A percentile compares a stretch with the other conserved stretches of the same genome.
Conservation (phyloP, 345 rosid species). For the Citrus australasica region DNA sequence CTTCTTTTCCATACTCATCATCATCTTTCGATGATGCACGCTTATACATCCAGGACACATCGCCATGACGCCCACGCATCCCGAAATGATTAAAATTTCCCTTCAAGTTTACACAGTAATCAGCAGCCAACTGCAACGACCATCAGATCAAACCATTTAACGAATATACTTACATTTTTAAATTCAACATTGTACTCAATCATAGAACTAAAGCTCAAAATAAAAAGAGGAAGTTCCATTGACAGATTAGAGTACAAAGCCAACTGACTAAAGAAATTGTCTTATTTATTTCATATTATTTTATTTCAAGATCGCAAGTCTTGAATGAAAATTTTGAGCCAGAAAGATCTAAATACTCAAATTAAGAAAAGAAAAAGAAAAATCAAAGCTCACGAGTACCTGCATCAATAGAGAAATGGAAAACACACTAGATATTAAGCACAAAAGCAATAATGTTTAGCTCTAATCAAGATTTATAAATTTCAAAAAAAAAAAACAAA, state of each 20-base stretch:
- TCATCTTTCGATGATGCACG: constrained; percentile 54
- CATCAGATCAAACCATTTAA: not conserved
- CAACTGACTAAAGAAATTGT: too few species aligned
- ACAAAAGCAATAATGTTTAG: not conserved
- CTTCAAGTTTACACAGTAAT: constrained; percentile 9
- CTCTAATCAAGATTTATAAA: not conserved
- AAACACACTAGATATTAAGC: not conserved
- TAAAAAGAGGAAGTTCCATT: too few species aligned
- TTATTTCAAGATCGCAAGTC: not conserved
- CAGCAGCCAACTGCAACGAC: constrained; percentile 23
- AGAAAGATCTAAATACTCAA: not conserved
- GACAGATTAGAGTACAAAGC: not conserved
- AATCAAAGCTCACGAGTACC: not conserved
- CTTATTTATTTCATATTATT: not conserved
- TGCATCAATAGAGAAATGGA: not conserved
- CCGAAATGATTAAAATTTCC: constrained; percentile 23
- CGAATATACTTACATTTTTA: not conserved
- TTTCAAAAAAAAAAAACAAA: not conserved
- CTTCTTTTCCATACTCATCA: constrained; percentile 47
- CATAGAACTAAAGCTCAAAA: not conserved
- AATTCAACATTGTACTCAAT: not conserved
- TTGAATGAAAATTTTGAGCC: not conserved
- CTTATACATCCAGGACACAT: constrained; percentile 33
- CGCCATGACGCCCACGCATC: constrained; percentile 73
- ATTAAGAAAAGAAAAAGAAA: too few species aligned